Base-by-base conservation (phyloP, 2,329 filamentous ascomycete genomes). In the Lasiodiplodia citricola region DNA sequence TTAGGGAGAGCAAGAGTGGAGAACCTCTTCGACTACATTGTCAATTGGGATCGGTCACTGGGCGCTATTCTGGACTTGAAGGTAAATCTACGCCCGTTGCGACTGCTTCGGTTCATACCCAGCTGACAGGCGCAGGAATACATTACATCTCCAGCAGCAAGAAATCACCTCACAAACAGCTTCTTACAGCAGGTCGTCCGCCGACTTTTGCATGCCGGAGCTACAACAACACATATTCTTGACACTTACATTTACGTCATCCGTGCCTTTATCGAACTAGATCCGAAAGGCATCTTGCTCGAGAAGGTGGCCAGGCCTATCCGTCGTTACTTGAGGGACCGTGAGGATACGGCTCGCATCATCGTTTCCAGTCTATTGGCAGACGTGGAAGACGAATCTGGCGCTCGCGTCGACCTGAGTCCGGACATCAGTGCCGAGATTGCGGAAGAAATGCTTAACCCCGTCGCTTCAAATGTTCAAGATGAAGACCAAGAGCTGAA, bases 241-340 rank as follows among this genome's bases (percentile, higher is more conserved):
- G 89, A 90, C 72, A 89, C 91, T 2, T 95, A 95, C 78, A 92
- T 94, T 69, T 89, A 88, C 71, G 91, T 94, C 81, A 94, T 95
- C 70, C 88, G 89, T 69, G 90, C 91, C 0, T 93, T 94, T 72
- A 90, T 92, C 74, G 86, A 88, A 31, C 83, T 95, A 4, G 92
- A 95, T 74, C 87, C 91, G 62, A 92, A 92, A 62, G 92, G 92
- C 70, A 92, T 95, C 1, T 82, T 95, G 7, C 84, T 95, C 3
- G 90, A 92, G 74, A 87, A 91, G 50, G 91, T 94, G 55, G 91
- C 91, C 10, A 87, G 88, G 58, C 89, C 90, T 0, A 84, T 95
- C 52, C 90, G 93, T 71, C 79, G 90, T n/a, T 94, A 94, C 73
- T 82, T 95, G 16, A 91, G 91, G 73, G 90, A 91, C 69, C 86